Conservation (phyloP, 306 rosid species). For the Leucaena leucocephala region DNA sequence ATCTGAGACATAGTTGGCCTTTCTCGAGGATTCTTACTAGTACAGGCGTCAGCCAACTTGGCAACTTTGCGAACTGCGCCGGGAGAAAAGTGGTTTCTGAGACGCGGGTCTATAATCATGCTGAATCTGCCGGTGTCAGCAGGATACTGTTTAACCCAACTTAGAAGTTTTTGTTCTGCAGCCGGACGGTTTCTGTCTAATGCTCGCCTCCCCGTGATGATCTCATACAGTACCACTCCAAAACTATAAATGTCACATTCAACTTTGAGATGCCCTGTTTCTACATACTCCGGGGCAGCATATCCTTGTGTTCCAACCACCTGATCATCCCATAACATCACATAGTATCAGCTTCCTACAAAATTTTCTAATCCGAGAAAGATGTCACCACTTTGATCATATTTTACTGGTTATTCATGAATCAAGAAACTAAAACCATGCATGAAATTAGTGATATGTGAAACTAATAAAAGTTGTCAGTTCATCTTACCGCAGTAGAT, state of each 20-base stretch:
- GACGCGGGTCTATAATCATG: constrained; percentile 75
- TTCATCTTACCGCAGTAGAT: constrained; percentile 72
- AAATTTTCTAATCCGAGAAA: background rate
- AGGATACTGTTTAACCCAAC: constrained; percentile 88
- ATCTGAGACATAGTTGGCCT: constrained; percentile 81
- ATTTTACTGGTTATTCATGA: background rate
- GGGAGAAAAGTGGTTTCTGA: constrained; percentile 56
- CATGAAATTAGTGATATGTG: background rate
- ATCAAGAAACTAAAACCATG: constrained; percentile 11
- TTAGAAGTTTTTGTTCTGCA: constrained; percentile 76
- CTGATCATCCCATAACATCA: constrained; percentile 39
- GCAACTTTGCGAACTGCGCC: constrained; percentile 70
- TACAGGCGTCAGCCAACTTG: constrained; percentile 79
- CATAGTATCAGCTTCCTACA: background rate
- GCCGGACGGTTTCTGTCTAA: constrained; percentile 81
- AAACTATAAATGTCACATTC: constrained; percentile 89
- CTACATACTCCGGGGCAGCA: constrained; percentile 96
- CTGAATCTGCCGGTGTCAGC: constrained; percentile 60
- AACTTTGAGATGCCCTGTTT: constrained; percentile 82
- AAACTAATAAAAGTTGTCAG: constrained; percentile 10
- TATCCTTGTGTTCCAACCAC: constrained; percentile 97
- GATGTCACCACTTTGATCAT: constrained; percentile 4
- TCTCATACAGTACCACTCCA: constrained; percentile 92
- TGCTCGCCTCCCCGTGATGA: constrained; percentile 80
- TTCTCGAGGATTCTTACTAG: constrained; percentile 75